These are phyloP conservation scores for Fusarium chuoi DNA, from an alignment of 2,329 filamentous ascomycete genomes.

Conservation along the genomic window DNA sequence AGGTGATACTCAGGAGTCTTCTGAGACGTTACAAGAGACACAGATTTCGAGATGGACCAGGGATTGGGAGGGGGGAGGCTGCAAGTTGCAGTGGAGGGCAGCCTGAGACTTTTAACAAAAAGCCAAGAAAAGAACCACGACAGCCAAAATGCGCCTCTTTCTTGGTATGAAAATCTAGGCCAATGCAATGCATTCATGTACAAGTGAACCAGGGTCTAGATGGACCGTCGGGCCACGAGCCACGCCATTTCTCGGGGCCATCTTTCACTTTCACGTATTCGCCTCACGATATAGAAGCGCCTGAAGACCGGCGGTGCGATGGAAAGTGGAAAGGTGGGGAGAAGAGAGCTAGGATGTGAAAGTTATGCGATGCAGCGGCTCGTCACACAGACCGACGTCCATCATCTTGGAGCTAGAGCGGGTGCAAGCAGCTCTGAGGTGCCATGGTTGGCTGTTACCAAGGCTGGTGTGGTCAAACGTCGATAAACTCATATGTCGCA, in stretches of 20 bases:
- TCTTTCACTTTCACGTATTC: slow-evolving; percentile 12
- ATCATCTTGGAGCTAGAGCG: slow-evolving; percentile 28
- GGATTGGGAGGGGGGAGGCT: slow-evolving; percentile 26
- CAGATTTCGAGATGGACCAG: slow-evolving; percentile 32
- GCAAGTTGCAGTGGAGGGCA: slow-evolving; percentile 27
- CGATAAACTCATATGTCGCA: slow-evolving; percentile 21
- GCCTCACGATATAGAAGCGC: slow-evolving; percentile 29
- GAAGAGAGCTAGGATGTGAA: slow-evolving; percentile 18
- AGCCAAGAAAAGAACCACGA: slow-evolving; percentile 31
- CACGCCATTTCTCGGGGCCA: slow-evolving; percentile 31
- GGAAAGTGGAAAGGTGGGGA: slow-evolving; percentile 31
- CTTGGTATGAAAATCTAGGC: slow-evolving; percentile 16
- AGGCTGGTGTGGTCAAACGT: slow-evolving; percentile 19
- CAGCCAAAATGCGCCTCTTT: slow-evolving; percentile 24
- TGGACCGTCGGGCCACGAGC: slow-evolving; percentile 35
- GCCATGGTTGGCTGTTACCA: slow-evolving; percentile 24
- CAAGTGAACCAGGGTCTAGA: slow-evolving; percentile 19
- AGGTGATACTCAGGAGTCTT: slow-evolving; percentile 35
- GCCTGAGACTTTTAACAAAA: slow-evolving; percentile 37
- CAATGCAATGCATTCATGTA: slow-evolving; percentile 35
- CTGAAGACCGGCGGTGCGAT: slow-evolving; percentile 28
- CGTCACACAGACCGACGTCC: slow-evolving; percentile 29
- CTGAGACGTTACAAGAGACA: slow-evolving; percentile 33
- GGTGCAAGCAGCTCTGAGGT: slow-evolving; percentile 8
- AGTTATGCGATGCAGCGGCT: slow-evolving; percentile 36